These are phyloP conservation scores for Detonula confervacea DNA, from an alignment of 352 stramenopile genomes.

Conservation along the genomic window DNA sequence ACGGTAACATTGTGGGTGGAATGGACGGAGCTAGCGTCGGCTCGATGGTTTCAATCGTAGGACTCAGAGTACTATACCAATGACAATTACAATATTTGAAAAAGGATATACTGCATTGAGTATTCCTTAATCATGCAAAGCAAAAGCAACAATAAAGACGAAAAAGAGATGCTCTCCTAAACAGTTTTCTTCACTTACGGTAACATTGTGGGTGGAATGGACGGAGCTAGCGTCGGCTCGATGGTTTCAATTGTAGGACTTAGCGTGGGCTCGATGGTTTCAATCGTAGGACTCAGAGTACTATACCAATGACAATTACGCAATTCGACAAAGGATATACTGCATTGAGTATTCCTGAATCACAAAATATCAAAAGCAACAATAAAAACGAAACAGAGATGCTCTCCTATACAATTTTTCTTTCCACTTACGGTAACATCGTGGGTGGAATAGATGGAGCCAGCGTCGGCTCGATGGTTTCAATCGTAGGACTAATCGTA, in stretches of 20 bases:
- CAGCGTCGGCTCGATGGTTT: conserved; percentile 1
- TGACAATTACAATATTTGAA: neutral
- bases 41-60: neutral
- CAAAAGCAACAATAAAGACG: neutral
- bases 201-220: neutral
- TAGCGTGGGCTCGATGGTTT: neutral
- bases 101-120: neutral
- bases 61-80: neutral
- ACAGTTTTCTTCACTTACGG: neutral
- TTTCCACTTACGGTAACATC: neutral
- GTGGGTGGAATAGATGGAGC: neutral
- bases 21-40: neutral
- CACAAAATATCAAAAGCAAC: too few species aligned
- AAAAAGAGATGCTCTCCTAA: too few species aligned
- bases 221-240: neutral
- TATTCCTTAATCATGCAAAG: too few species aligned
- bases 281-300: neutral
- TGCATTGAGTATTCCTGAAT: neutral
- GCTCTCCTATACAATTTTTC: too few species aligned
- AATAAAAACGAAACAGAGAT: too few species aligned
- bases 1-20: neutral
- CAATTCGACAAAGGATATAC: neutral
- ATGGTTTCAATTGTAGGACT: neutral
- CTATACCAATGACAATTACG: neutral
- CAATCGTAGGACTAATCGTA: conserved; percentile 7